Base-by-base conservation (phyloP, 106 monocot genomes). In the Gastrodia elata region DNA sequence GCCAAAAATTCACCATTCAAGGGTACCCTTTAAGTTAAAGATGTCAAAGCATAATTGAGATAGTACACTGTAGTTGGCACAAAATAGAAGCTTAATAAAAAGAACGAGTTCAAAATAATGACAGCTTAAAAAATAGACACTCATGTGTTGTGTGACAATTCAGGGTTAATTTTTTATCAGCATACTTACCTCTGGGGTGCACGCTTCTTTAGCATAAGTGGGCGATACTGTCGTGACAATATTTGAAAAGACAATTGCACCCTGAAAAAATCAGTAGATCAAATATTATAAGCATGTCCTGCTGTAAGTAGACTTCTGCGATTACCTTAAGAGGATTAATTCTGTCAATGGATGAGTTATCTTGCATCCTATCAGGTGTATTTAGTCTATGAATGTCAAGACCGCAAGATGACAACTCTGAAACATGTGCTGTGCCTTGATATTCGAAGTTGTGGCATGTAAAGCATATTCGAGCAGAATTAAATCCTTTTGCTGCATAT, bases 201-300 rank as follows among this genome's bases (percentile, higher is more conserved):
- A 80, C 58, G 86, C 95, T 72, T 95, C 95, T 82, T 89, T 84
- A 65, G 95, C 87, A 87, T 95, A 95, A 52, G 87, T 95, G 80
- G 95, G 95, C 61, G 95, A 95, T 59, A 95, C 95, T 39, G 95
- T 95, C 75, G 95, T 95, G 33, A 95, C 95, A 82, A 95, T 89
- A 72, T 95, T 95, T 70, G 95, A 95, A 71, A 78, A 95, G 39
- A 95, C 91, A 79, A 84, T 86, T 59, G 81, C 95, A 67, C 95
- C 95, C 95, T 95, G 85, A 74, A 80, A 64, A 33, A 71, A 77
- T n/a, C 16, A 59, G 2, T 25, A 42, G 33, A 14, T 35, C 40
- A 39, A 27, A 11, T 46, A 39, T 73, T 37, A 38, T 7, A 5
- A 39, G 13, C 40, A 7, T 55, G 27, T 5, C 8, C 14, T 16